Base-by-base conservation (phyloP, 345 rosid species). In the Bruguiera gymnorhiza region DNA sequence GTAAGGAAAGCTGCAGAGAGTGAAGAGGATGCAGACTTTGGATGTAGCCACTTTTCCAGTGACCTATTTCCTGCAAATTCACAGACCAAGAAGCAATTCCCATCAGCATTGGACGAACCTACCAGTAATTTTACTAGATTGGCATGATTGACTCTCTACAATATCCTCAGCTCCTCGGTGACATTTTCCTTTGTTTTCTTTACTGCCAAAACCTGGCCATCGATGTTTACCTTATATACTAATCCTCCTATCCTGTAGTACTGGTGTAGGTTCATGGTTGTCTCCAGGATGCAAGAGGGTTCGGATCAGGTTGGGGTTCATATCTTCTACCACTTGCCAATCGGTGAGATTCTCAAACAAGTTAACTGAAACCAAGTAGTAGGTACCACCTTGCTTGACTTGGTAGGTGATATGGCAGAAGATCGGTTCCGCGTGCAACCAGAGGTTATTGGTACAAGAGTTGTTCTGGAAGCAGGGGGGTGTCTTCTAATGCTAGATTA, bases 21-120 rank as follows among this genome's bases (percentile, higher is more conserved):
- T 7, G 80, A 77, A 23, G 80, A 70, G 9, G 83, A 57, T 19
- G 77, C 66, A 18, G 78, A 65, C 65, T 79, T 72, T 11, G 66
- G 66, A 56, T 76, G 72, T 73, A 88, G 48, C 88, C 88, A 85
- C 74, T 83, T 83, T 56, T 76, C 73, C 60, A 85, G 71, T 1
- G 91, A 83, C 20, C 91, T 89, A 62, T 86, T 86, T 68, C 86
- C 86, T 16, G 80, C 88, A 64, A 78, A 83, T 78, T 88, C 91
- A 66, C 79, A 88, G 43, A 86, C 89, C 83, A 88, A 79, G 80
- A 82, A 83, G 74, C 70, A 63, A 70, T 69, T 63, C 1, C 86
- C 84, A 54, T 73, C 77, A 2, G 70, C 53, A 30, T 76, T 81
- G 27, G 70, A 75, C n/a, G 89, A 83, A 6, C 82, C 56, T 37